Base-by-base conservation (phyloP, 148 eudicot species). In the Spergularia bocconei region DNA sequence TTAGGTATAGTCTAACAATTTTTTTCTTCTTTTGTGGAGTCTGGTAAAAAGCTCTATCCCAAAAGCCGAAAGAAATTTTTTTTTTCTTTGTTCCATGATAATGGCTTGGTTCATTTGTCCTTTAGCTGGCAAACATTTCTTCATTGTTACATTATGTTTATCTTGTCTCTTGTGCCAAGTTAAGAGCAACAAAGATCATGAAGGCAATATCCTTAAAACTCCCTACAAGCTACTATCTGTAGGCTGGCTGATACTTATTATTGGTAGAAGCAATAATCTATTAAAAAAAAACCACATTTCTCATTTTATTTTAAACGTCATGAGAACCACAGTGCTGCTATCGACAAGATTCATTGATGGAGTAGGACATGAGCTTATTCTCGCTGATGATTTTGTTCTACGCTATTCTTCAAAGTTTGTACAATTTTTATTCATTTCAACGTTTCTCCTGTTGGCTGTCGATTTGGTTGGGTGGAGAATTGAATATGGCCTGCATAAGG, bases 391-490 rank as follows among this genome's bases (percentile, higher is more conserved):
- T 52, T 12, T 47, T n/a, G 1, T 66, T 66, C 48, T 15, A 47
- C 19, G 70, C n/a, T 66, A 19, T 47, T 13, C 54, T 2, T 66
- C 13, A 16, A 41, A 25, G 41, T 23, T 7, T 69, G 51, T 63
- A 17, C 60, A 25, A 39, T 19, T 39, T 36, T 0, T 38, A 20
- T 77, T 61, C 8, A 67, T 51, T 13, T 50, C 48, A 11, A 23
- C 1, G 59, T 12, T 38, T 39, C 20, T 33, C 17, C 19, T 16
- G 29, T 71, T 44, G 56, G 23, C 38, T 70, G 72, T 73, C 44
- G 14, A 67, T 60, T 67, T 68, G 63, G 36, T 61, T 60, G 20
- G 19, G 20, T 67, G 47, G 64, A 38, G 63, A 52, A 61, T 51
- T 71, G 6, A 44, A 72, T 56, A 3, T 33, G 54, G 58, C 76